phyloP scores from a whole-genome alignment of 2,329 filamentous ascomycete species.

The Elsinoe fawcettii region DNA sequence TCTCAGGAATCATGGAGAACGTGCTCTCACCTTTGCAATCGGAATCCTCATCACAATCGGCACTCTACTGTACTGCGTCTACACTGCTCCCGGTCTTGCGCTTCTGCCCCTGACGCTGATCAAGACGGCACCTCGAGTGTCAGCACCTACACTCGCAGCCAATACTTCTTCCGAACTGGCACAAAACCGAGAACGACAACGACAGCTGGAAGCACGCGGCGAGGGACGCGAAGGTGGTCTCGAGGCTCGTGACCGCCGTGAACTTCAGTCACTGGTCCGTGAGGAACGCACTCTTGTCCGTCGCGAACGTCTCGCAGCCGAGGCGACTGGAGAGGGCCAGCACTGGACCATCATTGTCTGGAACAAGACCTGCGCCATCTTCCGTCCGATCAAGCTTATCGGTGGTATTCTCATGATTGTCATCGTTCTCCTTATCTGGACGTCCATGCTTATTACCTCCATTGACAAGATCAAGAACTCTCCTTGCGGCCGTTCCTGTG shows the following conservation, averaged over 20 bases:
- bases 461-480: slow-evolving; percentile 97
- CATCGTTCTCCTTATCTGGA: slow-evolving; percentile 68
- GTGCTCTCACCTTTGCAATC: slow-evolving; percentile 80
- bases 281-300: slow-evolving; percentile 90
- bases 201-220: slow-evolving; percentile 81
- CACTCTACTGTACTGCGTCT: slow-evolving; percentile 76
- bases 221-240: slow-evolving; percentile 66
- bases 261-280: slow-evolving; percentile 76
- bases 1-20: slow-evolving; percentile 80
- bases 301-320: slow-evolving; percentile 77
- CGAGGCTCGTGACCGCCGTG: slow-evolving; percentile 76
- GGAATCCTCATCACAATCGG: slow-evolving; percentile 84
- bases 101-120: slow-evolving; percentile 84
- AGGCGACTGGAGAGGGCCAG: slow-evolving; percentile 69
- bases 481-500: slow-evolving; percentile 80
- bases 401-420: slow-evolving; percentile 72
- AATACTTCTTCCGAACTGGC: slow-evolving; percentile 74
- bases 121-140: slow-evolving; percentile 81
- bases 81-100: slow-evolving; percentile 82
- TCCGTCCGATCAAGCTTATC: slow-evolving; percentile 81
- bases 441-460: slow-evolving; percentile 88
- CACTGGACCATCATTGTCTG: slow-evolving; percentile 66
- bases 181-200: slow-evolving; percentile 81
- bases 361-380: slow-evolving; percentile 71
- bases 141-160: slow-evolving; percentile 68